Percentiles rank a stretch among this genome's conserved stretches.
Conservation (phyloP, 805 yeast species). For the Ogataea naganishii region DNA sequence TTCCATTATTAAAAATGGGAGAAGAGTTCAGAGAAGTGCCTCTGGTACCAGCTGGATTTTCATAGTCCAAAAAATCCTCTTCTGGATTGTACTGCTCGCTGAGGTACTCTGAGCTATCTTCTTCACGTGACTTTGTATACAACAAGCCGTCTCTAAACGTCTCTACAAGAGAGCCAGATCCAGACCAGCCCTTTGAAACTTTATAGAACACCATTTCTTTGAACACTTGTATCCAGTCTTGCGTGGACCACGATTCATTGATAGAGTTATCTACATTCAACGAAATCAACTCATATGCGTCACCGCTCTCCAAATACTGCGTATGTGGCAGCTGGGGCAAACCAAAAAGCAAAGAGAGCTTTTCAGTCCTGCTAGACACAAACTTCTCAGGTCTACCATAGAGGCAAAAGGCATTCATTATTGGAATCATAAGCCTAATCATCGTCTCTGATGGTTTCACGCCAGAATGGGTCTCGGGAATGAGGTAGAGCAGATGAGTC, state of each 20-base stretch:
- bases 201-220: slow-evolving; percentile 25
- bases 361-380: slow-evolving; percentile 46
- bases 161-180: slow-evolving; percentile 24
- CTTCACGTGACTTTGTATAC: slow-evolving; percentile 17
- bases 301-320: slow-evolving; percentile 36
- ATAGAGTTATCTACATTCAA: slow-evolving; percentile 23
- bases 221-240: slow-evolving; percentile 28
- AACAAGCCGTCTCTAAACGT: slow-evolving; percentile 21
- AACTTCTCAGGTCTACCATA: slow-evolving; percentile 69
- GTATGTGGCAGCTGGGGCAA: slow-evolving; percentile 68
- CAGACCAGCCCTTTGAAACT: slow-evolving; percentile 26
- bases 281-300: slow-evolving; percentile 21
- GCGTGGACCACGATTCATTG: slow-evolving; percentile 21
- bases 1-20: not conserved
- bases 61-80: slow-evolving; percentile 19
- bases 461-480: slow-evolving; percentile 68
- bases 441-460: slow-evolving; percentile 66
- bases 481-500: slow-evolving; percentile 25
- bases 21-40: not conserved
- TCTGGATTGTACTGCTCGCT: slow-evolving; percentile 11
- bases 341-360: slow-evolving; percentile 54
- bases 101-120: slow-evolving; percentile 4
- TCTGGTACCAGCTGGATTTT: not conserved
- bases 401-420: slow-evolving; percentile 59
- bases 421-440: slow-evolving; percentile 60